Conservation (phyloP, 371 early-diverging fungal species). For the Lichtheimia corymbifera region DNA sequence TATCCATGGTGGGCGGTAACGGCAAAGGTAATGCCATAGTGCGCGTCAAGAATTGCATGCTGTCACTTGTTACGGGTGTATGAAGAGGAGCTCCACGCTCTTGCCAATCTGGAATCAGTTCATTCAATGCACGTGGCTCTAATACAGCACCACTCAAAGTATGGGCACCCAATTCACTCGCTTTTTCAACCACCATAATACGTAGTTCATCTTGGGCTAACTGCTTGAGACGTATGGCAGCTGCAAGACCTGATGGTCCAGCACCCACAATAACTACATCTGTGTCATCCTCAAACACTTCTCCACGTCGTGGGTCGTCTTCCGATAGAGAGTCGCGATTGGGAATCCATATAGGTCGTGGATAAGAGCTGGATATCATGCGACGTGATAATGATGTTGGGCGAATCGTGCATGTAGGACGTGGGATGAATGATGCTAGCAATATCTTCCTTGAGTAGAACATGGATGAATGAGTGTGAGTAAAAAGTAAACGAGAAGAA, state of each 20-base stretch:
- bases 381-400: no score
- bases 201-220: slow-evolving; percentile 85
- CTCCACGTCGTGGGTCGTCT: slow-evolving; percentile 46
- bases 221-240: slow-evolving; percentile 94
- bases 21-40: slow-evolving; percentile 87
- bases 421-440: no score
- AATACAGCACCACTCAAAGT: slow-evolving; percentile 95
- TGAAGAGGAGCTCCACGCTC: slow-evolving; percentile 92
- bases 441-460: no score
- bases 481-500: no score
- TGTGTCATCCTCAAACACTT: slow-evolving; percentile 82
- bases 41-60: slow-evolving; percentile 85
- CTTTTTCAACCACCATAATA: slow-evolving; percentile 95
- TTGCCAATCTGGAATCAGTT: slow-evolving; percentile 97
- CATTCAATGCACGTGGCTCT: slow-evolving; percentile 92
- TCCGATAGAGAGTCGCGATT: slow-evolving; percentile 32
- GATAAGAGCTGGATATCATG: slow-evolving; percentile 22
- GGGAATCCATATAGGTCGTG: slow-evolving; percentile 43
- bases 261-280: slow-evolving; percentile 97
- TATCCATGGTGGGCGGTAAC: slow-evolving; percentile 95
- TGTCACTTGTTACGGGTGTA: slow-evolving; percentile 85
- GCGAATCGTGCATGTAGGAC: no score
- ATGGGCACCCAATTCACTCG: slow-evolving; percentile 93
- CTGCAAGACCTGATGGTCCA: slow-evolving; percentile 94
- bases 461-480: no score